Evolutionary conservation across 2,329 filamentous ascomycete species (phyloP), one percentile per base, ranked within the genome.

Genomic region (Curvularia verruculosa): DNA sequence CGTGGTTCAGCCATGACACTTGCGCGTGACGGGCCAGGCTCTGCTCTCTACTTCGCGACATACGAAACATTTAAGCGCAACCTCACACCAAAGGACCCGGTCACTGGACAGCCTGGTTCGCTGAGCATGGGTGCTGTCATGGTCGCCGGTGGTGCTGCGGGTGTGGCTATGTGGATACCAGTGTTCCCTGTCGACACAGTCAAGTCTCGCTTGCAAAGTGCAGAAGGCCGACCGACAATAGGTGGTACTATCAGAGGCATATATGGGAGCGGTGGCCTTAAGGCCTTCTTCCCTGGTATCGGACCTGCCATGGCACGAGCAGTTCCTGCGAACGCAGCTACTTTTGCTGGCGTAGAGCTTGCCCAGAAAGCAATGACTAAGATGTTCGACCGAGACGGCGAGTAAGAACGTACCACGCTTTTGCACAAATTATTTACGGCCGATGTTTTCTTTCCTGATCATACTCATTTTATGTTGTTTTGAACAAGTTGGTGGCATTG

Each of bases 111-210:
- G 72, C 85, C 90, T 4, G 93, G 92, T 40, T 83, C 95, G 68
- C 80, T 98, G 56, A 94, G 89, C 70, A 82, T 99, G 61, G 81
- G 86, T 1, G 95, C 95, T 10, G 85, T 99, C 55, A 91, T 93
- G 69, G 85, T 87, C 26, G 95, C 95, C 1, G 95, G 95, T 68
- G 95, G 91, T 61, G 90, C 89, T 3, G 95, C 95, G 0, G 95
- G 95, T 72, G 86, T 99, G 24, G 95, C 95, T 61, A 99, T 99
- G 95, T 99, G 95, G 95, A 95, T 97, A 66, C 93, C 95, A 52
- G 93, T 99, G 40, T 99, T 99, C 85, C 95, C 95, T 21, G 85
- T 99, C 63, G 95, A 99, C 74, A 99, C 95, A 0, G 88, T 99
- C 80, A 99, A 99, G 86, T 93, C 89, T 63, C 84, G 93, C 36